phyloP scores from a whole-genome alignment of 2,329 filamentous ascomycete genomes.

The Fusarium nurragi region DNA sequence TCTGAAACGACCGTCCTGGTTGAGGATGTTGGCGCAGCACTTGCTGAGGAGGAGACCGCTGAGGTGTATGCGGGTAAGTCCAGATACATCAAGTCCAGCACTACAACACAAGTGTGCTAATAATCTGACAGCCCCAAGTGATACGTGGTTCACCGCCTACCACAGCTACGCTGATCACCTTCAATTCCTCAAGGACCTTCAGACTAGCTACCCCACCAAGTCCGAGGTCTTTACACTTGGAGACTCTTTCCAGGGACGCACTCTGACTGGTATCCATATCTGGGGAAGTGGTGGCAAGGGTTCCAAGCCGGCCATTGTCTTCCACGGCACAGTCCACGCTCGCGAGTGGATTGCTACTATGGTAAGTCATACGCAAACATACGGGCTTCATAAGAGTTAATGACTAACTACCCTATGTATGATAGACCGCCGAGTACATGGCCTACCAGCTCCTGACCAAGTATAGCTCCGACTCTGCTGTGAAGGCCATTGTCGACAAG shows the following conservation, averaged over 20 bases:
- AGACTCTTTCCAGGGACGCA: slow-evolving; percentile 22
- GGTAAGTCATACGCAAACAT: neutral
- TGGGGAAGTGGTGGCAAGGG: slow-evolving; percentile 35
- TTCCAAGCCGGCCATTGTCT: slow-evolving; percentile 29
- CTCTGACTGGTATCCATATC: slow-evolving; percentile 31
- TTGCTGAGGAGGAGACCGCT: slow-evolving; percentile 20
- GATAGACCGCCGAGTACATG: slow-evolving; percentile 25
- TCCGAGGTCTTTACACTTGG: slow-evolving; percentile 27
- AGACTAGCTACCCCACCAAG: slow-evolving; percentile 24
- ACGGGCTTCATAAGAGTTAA: accelerated
- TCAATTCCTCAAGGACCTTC: slow-evolving; percentile 23
- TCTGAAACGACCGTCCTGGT: slow-evolving; percentile 23
- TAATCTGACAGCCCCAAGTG: slow-evolving; percentile 7
- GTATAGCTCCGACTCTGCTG: slow-evolving; percentile 22
- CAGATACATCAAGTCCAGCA: neutral
- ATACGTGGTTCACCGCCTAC: slow-evolving; percentile 30
- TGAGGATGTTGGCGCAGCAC: slow-evolving; percentile 29
- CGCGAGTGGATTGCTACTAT: slow-evolving; percentile 33
- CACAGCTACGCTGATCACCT: slow-evolving; percentile 30
- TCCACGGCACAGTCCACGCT: slow-evolving; percentile 33
- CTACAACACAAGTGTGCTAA: neutral
- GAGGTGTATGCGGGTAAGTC: slow-evolving; percentile 22
- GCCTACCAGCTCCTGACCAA: slow-evolving; percentile 33
- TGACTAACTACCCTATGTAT: neutral
- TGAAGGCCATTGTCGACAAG: slow-evolving; percentile 60